Conservation (phyloP, 2,329 filamentous ascomycete genomes). For the Fusarium sp. region DNA sequence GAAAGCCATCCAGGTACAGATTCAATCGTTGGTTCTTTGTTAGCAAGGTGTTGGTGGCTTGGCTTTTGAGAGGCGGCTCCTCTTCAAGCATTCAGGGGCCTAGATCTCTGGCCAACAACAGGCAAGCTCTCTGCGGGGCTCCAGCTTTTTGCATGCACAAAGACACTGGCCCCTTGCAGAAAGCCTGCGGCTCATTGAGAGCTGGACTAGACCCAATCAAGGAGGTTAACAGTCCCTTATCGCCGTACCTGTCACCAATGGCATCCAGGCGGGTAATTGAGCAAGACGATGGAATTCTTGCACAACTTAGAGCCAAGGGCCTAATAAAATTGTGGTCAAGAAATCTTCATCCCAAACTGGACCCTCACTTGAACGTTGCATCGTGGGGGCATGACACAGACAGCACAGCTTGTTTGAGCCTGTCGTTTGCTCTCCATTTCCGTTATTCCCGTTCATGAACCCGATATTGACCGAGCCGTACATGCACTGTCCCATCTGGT, state of each 20-base stretch:
- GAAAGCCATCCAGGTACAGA: constrained; percentile 22
- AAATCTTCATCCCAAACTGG: not conserved
- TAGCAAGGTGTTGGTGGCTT: constrained; percentile 20
- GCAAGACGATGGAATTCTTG: constrained; percentile 13
- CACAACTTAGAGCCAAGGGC: constrained; percentile 1
- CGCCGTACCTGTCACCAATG: constrained; percentile 5
- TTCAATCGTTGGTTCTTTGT: not conserved
- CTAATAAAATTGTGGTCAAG: not conserved
- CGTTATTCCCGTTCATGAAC: constrained; percentile 21
- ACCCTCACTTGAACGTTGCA: constrained; percentile 9
- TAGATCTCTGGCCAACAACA: constrained; percentile 34
- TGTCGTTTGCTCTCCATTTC: constrained; percentile 7
- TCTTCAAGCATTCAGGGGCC: constrained; percentile 35
- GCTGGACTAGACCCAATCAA: constrained; percentile 19
- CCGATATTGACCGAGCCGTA: constrained; percentile 41
- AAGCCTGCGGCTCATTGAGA: constrained; percentile 35
- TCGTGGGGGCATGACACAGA: constrained; percentile 19
- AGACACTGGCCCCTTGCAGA: constrained; percentile 38
- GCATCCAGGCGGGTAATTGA: constrained; percentile 5
- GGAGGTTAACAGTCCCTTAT: constrained; percentile 17
- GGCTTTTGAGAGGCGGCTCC: constrained; percentile 22
- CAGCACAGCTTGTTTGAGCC: not conserved
- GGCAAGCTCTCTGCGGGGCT: constrained; percentile 40
- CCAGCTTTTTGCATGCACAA: constrained; percentile 40
- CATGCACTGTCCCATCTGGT: constrained; percentile 1